Base-by-base conservation (phyloP, 1,139 yeast genomes). In the Protomyces inouyei region DNA sequence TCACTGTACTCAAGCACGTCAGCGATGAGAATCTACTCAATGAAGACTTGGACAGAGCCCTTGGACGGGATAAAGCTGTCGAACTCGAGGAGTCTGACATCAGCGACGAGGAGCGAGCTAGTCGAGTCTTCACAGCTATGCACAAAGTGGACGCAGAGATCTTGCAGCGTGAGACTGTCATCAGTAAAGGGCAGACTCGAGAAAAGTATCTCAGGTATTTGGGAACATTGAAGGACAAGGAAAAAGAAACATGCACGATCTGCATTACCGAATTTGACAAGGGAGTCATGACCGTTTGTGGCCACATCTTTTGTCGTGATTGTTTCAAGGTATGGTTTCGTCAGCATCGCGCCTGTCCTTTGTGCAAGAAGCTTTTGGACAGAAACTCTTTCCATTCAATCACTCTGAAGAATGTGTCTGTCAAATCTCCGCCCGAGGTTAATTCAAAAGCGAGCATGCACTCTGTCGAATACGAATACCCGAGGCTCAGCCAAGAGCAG, bases 321-420 rank as follows among this genome's bases (percentile, higher is more conserved):
- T 92, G 98, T 73, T 77, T 91, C 38, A 46, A 48, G 55, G 37
- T 5, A 35, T 93, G 98, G 98, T 73, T 87, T 65, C 77, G 76
- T 14, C 78, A 78, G 23, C 80, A 80, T 51, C 73, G 74, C 6
- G 74, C 77, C 0, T 92, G 98, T 74, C 98, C 98, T 0, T 79
- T 90, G 71, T 92, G 98, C 74, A 88, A 89, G 0, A 75, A 86
- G 40, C 74, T 74, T 16, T 68, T 71, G 18, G 75, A 77, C 28
- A 36, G 28, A 21, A 59, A 60, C 23, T 51, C 55, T 10, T 57
- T 37, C 28, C 61, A 57, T n/a, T 12, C 55, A 8, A 57, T 57
- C n/a, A 51, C 61, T 2, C 51, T 57, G 12, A 37, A 36, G n/a
- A 12, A n/a, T 18, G 23, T n/a, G 8, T 18, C 48, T 12, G 16